phyloP scores from a whole-genome alignment of 768 basidiomycete genomes.

The Trametes villosa region DNA sequence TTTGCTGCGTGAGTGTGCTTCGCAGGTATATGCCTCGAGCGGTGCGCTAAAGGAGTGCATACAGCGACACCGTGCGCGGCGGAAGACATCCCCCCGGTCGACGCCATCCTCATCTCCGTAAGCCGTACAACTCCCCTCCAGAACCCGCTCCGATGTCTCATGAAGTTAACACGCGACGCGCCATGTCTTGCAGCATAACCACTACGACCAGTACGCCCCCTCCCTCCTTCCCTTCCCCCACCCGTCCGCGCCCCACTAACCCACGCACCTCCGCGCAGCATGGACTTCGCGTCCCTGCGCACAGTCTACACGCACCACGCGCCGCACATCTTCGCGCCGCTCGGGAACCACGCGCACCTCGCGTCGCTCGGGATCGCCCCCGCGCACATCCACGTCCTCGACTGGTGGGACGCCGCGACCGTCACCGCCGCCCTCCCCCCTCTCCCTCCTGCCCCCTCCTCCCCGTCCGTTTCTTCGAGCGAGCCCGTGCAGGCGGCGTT shows the following conservation, averaged over 20 bases:
- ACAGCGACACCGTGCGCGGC: conserved; percentile 42
- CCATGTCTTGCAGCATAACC: conserved; percentile 46
- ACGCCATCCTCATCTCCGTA: conserved; percentile 54
- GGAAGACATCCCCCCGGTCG: conserved; percentile 53
- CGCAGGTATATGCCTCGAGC: conserved; percentile 19
- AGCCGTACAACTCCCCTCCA: conserved; percentile 10
- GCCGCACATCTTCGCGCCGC: conserved; percentile 50
- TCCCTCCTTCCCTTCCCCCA: neutral
- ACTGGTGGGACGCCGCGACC: conserved; percentile 53
- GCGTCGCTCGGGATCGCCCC: conserved; percentile 35
- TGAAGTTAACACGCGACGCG: no score
- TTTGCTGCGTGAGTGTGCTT: conserved; percentile 35
- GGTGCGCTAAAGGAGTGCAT: neutral
- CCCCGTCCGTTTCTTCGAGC: neutral
- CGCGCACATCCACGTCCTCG: conserved; percentile 45
- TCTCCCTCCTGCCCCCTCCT: neutral
- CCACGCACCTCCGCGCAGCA: conserved; percentile 23
- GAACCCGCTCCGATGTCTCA: no score
- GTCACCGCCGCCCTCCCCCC: conserved; percentile 35
- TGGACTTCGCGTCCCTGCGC: conserved; percentile 39
- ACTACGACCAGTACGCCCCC: conserved; percentile 40
- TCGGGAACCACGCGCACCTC: conserved; percentile 47
- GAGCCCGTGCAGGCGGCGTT: conserved; percentile 36
- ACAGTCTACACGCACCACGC: conserved; percentile 32
- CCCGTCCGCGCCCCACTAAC: neutral